Conservation (phyloP, 305 asterid genomes). For the Withania somnifera region DNA sequence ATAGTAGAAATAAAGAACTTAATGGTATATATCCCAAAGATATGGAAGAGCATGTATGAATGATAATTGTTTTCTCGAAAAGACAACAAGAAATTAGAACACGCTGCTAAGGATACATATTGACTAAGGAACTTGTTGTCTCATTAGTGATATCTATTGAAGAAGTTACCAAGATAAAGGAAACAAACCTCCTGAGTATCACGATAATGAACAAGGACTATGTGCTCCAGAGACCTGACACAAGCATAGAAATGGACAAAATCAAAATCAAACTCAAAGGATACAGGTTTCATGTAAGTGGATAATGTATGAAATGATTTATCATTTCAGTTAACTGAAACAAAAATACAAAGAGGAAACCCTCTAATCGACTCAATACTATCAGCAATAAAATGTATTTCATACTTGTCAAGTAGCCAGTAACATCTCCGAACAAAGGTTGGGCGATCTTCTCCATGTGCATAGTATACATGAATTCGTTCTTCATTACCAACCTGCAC, state of each 20-base stretch:
- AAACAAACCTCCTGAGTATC: conserved; percentile 89
- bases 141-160: not conserved
- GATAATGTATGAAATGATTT: not conserved
- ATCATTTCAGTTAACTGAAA: not conserved
- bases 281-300: not conserved
- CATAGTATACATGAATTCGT: conserved; percentile 97
- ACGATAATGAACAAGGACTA: conserved; percentile 96
- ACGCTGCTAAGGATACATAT: not conserved
- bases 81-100: not conserved
- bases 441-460: conserved; percentile 84
- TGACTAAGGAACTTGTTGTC: not conserved
- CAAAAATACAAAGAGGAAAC: not conserved
- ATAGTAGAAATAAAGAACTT: not conserved
- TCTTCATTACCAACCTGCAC: conserved; percentile 88
- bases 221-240: conserved; percentile 81
- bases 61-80: not conserved
- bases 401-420: conserved; percentile 99
- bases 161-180: conserved; percentile 8
- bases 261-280: conserved; percentile 1
- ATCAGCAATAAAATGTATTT: conserved; percentile 9
- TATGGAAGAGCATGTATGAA: not conserved
- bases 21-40: not conserved
- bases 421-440: conserved; percentile 98
- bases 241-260: conserved; percentile 5
- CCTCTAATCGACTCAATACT: not conserved